Base-by-base conservation (phyloP, 2,329 filamentous ascomycete species). In the Xylaria sp. region DNA sequence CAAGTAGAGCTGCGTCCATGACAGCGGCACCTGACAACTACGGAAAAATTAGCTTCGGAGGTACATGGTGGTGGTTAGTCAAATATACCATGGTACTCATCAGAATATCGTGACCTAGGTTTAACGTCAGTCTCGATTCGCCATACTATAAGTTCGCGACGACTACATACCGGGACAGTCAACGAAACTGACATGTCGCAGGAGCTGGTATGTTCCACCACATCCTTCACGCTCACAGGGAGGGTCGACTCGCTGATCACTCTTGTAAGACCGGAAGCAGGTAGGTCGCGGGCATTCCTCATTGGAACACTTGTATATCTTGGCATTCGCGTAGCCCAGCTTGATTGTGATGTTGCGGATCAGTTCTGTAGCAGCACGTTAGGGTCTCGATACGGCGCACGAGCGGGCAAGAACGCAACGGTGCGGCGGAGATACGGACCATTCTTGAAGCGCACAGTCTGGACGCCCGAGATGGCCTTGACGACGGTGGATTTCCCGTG, bases 371-470 rank as follows among this genome's bases (percentile, higher is more conserved):
- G 15, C 31, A 15, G 13, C 3, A 17, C n/a, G 48, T 65, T 37
- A 65, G 58, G 29, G 48, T 41, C 25, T 8, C 11, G n/a, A 46
- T 23, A 17, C 21, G 17, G n/a, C 43, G 15, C 25, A 21, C 11
- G 35, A 7, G n/a, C 17, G 44, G 21, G 13, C 2, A 29, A 4
- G 4, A 7, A 13, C 11, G 31, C 19, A 29, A 35, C 4, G 6
- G 19, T 4, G 1, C 46, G 19, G 9, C 15, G 23, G 33, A 17
- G 11, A 19, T 13, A 60, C 63, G 54, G 27, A 65, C 63, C 60
- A 83, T 98, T 99, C 90, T 99, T 99, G 86, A 99, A 99, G 71
- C 95, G 88, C 75, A 99, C 95, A 17, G 95, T 99, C 85, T 99
- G 95, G 67, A 99, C 95, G 66, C 95, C 95, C 1, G 95, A 98